Conservation (phyloP, 164 flowering plant species). For the Vitis rupestris region DNA sequence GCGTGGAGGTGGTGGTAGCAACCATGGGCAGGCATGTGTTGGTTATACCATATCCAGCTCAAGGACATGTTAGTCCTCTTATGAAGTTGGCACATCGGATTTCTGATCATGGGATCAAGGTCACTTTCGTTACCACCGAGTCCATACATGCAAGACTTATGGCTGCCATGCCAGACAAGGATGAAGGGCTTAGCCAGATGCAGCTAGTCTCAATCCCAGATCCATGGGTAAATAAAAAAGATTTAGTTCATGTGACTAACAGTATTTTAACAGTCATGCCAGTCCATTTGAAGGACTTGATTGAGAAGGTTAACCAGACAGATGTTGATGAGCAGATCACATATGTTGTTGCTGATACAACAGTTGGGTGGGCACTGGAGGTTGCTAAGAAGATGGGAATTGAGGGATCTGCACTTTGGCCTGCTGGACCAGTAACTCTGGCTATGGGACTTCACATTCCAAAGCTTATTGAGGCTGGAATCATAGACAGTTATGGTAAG, state of each 20-base stretch:
- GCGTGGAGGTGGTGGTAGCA: no score
- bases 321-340: slow-evolving; percentile 13
- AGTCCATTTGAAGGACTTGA: slow-evolving; percentile 14
- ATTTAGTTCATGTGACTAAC: background rate
- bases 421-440: slow-evolving; percentile 12
- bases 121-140: slow-evolving; percentile 6
- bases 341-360: slow-evolving; percentile 29
- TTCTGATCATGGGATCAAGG: slow-evolving; percentile 5
- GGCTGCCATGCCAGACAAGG: background rate
- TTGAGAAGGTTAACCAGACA: slow-evolving; percentile 1
- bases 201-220: slow-evolving; percentile 19
- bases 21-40: background rate
- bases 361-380: slow-evolving; percentile 11
- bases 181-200: background rate
- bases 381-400: slow-evolving; percentile 27
- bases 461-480: slow-evolving; percentile 23
- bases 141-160: background rate
- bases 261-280: slow-evolving; percentile 13
- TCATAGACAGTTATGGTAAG: slow-evolving; percentile 14
- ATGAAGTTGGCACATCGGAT: slow-evolving; percentile 7
- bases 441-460: slow-evolving; percentile 12
- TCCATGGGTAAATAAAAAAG: slow-evolving; percentile 7
- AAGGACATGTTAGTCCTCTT: slow-evolving; percentile 11
- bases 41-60: slow-evolving; percentile 9
- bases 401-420: slow-evolving; percentile 12